phyloP scores from a whole-genome alignment of 106 monocot species.

The Dioscorea zingiberensis region DNA sequence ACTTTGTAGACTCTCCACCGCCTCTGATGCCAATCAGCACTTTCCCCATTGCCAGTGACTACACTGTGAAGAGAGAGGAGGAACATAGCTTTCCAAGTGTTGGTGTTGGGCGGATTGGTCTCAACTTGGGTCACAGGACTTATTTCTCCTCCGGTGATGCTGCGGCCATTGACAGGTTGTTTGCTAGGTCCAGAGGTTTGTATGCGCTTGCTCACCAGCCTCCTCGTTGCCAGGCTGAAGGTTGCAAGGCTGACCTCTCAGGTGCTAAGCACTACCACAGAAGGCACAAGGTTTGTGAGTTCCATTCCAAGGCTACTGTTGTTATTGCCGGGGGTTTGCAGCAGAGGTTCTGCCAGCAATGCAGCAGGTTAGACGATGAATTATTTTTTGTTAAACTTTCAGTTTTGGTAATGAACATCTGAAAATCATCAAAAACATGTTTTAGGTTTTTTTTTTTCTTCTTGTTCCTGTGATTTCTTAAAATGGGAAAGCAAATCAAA shows the following conservation, averaged over 20 bases:
- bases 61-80: too few species aligned
- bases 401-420: too few species aligned
- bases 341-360: constrained; percentile 53
- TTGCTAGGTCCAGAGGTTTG: constrained; percentile 20
- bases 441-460: too few species aligned
- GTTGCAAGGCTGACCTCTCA: constrained; percentile 50
- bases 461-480: too few species aligned
- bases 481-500: too few species aligned
- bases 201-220: constrained; percentile 20
- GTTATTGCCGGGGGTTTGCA: constrained; percentile 37
- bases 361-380: constrained; percentile 30
- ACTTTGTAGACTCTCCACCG: background rate
- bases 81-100: too few species aligned
- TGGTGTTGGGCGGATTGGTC: constrained; percentile 12
- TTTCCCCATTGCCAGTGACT: constrained; percentile 1
- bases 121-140: constrained; percentile 38
- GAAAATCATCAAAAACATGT: too few species aligned
- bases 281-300: constrained; percentile 54
- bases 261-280: constrained; percentile 49
- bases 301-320: constrained; percentile 45
- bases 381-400: too few species aligned
- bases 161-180: constrained; percentile 22
- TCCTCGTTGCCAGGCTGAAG: constrained; percentile 32
- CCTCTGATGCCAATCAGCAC: background rate
- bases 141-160: constrained; percentile 32